Conservation (phyloP, 2,329 filamentous ascomycete species). For the Xylaria sp. region DNA sequence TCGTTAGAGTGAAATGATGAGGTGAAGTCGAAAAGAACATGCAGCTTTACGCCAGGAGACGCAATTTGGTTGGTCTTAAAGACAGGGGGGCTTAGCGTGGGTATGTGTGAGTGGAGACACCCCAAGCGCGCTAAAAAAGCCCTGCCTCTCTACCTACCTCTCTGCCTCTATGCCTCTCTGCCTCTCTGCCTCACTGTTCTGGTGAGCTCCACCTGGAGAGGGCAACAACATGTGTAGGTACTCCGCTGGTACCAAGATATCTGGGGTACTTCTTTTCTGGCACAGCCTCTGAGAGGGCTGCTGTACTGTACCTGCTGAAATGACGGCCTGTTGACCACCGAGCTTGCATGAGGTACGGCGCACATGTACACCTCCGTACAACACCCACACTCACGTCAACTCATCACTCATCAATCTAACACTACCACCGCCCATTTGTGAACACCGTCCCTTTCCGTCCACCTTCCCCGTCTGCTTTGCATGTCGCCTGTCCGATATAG, state of each 20-base stretch:
- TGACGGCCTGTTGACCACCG: constrained; percentile 5
- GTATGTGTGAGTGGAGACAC: constrained; percentile 31
- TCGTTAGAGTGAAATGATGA: constrained; percentile 37
- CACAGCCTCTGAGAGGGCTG: neutral
- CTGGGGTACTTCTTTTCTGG: neutral
- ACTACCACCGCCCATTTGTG: neutral
- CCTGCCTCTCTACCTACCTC: constrained; percentile 21
- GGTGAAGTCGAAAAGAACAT: constrained; percentile 43
- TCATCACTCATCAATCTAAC: constrained; percentile 12
- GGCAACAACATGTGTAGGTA: constrained; percentile 18
- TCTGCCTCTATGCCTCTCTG: no score
- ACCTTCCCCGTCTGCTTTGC: neutral
- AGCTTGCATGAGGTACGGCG: constrained; percentile 8
- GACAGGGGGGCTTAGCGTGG: constrained; percentile 28
- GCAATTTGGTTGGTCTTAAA: constrained; percentile 40
- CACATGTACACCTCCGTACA: constrained; percentile 6
- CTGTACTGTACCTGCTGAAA: constrained; percentile 8
- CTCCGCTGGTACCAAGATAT: neutral
- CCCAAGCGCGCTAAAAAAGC: constrained; percentile 24
- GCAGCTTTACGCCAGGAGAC: constrained; percentile 39
- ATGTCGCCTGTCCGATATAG: neutral
- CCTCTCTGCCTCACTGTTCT: constrained; percentile 19
- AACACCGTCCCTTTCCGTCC: neutral
- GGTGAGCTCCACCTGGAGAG: neutral
- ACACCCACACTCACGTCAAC: constrained; percentile 11